phyloP scores from a whole-genome alignment of 495 filamentous ascomycete species.

The Ascobolus immersus region DNA sequence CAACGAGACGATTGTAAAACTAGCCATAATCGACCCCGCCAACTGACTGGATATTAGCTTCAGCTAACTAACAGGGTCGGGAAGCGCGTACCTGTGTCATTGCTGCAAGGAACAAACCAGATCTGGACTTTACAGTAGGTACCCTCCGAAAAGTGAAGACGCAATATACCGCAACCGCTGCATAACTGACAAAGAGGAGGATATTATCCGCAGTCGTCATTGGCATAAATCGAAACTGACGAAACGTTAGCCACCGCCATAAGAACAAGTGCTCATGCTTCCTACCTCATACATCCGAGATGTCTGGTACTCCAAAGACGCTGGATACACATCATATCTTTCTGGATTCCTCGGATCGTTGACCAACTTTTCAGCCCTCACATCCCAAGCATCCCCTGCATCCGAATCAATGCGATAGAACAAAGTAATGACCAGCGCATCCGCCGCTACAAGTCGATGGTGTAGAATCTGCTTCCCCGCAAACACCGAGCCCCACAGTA shows the following conservation, averaged over 20 bases:
- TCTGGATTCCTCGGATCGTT: slow-evolving; percentile 14
- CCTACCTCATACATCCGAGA: slow-evolving; percentile 29
- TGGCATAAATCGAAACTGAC: slow-evolving; percentile 45
- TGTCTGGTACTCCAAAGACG: too few relatives aligned
- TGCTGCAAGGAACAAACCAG: slow-evolving; percentile 40
- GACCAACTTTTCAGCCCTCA: slow-evolving; percentile 24
- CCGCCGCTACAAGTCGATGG: slow-evolving; percentile 33
- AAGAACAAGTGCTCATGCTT: slow-evolving; percentile 31
- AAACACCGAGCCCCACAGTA: slow-evolving; percentile 48
- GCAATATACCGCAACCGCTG: slow-evolving; percentile 31
- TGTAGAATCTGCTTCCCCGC: slow-evolving; percentile 44
- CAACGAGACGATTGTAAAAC: slow-evolving; percentile 36
- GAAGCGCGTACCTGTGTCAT: slow-evolving; percentile 23
- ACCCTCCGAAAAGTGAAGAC: slow-evolving; percentile 31
- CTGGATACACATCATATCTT: slow-evolving; percentile 36
- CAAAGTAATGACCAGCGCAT: slow-evolving; percentile 48
- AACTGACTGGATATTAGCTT: slow-evolving; percentile 21
- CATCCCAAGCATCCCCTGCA: slow-evolving; percentile 33
- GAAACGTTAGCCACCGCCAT: too few relatives aligned
- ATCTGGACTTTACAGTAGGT: slow-evolving; percentile 38
- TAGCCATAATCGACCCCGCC: slow-evolving; percentile 36
- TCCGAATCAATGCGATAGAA: slow-evolving; percentile 34
- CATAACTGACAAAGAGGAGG: slow-evolving; percentile 33
- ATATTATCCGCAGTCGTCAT: slow-evolving; percentile 34
- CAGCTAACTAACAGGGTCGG: slow-evolving; percentile 1